Evolutionary conservation across 768 basidiomycete genomes (phyloP), one percentile per base, ranked within the genome.

Genomic region (Podaxis sp.): DNA sequence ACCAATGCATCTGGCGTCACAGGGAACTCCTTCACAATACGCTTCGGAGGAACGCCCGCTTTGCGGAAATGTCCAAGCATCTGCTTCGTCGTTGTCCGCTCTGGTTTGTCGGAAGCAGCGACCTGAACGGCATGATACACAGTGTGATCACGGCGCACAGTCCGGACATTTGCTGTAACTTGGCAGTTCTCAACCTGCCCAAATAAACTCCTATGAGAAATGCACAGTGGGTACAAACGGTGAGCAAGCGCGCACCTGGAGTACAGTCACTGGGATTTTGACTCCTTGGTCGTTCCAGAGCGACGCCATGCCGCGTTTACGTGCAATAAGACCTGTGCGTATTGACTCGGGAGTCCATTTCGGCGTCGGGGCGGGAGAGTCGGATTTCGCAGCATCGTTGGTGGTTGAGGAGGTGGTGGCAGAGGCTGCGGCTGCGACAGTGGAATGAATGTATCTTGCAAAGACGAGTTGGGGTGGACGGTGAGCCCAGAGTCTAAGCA

Each of bases 281-380:
- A 85, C 86, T 25, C 97, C 97, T 62, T 93, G 89, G 72, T 90
- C 85, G 71, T 95, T 92, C 93, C 94, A 98, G 70, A 98, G 77
- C 13, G 85, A 85, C 9, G 93, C 90, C 97, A 98, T 98, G 50
- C 97, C 97, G 60, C 94, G 87, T 80, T 99, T 99, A 62, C 90
- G 84, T 25, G 94, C 96, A 73, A 99, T 90, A 65, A 97, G 80
- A 7, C 97, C 97, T 0, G 95, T 96, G 61, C 97, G 85, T 65
- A 91, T 83, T 6, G 93, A 94, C 64, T 82, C 80, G 52, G 96
- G 88, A 4, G 86, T 86, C 96, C 96, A 97, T 83, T 90, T 88
- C 25, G 11, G 27, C 11, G 79, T 64, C 41, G 77, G 68, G 15
- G 70, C 59, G 8, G 69, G 33, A 65, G 41, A 60, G 56, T 63